Evolutionary conservation across 2,329 filamentous ascomycete species (phyloP), one percentile per base, ranked within the genome.

Genomic region (Paecilomyces variotii): DNA sequence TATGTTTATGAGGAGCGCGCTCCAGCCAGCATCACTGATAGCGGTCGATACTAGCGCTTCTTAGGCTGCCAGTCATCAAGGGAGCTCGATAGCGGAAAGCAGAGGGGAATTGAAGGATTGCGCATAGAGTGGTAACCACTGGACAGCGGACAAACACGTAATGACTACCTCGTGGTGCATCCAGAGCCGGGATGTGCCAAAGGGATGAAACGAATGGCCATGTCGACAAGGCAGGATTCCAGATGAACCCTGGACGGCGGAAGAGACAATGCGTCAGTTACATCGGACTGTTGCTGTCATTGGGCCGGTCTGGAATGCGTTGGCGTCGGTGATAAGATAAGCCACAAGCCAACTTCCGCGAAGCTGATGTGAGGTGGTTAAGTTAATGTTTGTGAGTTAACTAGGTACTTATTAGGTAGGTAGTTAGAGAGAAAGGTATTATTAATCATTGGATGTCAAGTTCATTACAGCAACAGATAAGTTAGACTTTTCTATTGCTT

Each of bases 321-420:
- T 52, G 50, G 50, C 50, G 50, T 52, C 50, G 50, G 50, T 28
- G 50, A 52, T 52, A 52, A 52, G 50, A 52, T 52, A 52, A 52
- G 50, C 10, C 19, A 14, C 50, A 26, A 4, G 27, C 27, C 50
- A 12, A 26, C n/a, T 24, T 45, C 39, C n/a, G 30, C 2, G 30
- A 9, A 10, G 45, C 7, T 49, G 45, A 50, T n/a, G 12, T 6
- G 25, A 52, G 14, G 2, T 52, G 5, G 25, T 12, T 28, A 27
- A 26, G 45, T 11, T 50, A 14, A 3, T 19, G 45, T 50, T 19
- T 50, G 19, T 19, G 19, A 19, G 19, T 19, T 19, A 19, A 19
- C 19, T 19, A 19, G 19, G 19, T 19, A 19, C 19, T 19, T 19
- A 19, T 19, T 19, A 19, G 19, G 19, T 19, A 19, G 19, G 19